Base-by-base conservation (phyloP, 2,329 filamentous ascomycete species). In the Fusarium irregulare region DNA sequence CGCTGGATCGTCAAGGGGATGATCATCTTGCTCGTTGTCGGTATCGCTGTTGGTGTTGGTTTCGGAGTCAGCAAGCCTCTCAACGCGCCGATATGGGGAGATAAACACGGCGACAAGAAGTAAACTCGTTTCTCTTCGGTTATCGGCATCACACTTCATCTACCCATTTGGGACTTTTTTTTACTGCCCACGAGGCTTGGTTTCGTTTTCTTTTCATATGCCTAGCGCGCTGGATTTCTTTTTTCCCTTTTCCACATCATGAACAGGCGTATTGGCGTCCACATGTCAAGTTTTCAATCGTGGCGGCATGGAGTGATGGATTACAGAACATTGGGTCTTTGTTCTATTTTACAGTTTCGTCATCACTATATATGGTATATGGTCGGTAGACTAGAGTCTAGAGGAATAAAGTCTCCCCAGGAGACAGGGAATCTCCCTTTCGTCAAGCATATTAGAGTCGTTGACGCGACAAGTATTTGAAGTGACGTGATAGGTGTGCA, bases 41-140 rank as follows among this genome's bases (percentile, higher is more conserved):
- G 86, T 51, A 76, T 85, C 53, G 87, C 85, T 16, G 82, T 89
- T 12, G 86, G 82, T 45, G 79, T 90, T 23, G 88, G 88, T 23
- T 82, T 90, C 47, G 88, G 88, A 50, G 82, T 90, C 70, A 89
- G 87, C 82, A 89, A 87, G 77, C 84, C 87, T 4, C 80, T 89
- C 2, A 84, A 85, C 14, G 87, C 87, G n/a, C 82, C 83, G 18
- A 87, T 89, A 69, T 90, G 87, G 87, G 78, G 83, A 75, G 78
- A 49, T 16, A 30, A 78, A 68, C 73, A 77, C 23, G 70, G 75
- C 28, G 40, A 53, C 62, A 63, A 73, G 57, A 63, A 73, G 57
- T 68, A 58, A 53, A 40, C 32, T 50, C 25, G 28, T 27, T 32
- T 41, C n/a, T 49, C 21, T 23, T 48, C 53, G 56, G 55, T 61